Percentiles rank a stretch among this genome's conserved stretches.
phyloP scores from a whole-genome alignment of 2,329 filamentous ascomycete genomes.

The Rachicladosporium sp. region DNA sequence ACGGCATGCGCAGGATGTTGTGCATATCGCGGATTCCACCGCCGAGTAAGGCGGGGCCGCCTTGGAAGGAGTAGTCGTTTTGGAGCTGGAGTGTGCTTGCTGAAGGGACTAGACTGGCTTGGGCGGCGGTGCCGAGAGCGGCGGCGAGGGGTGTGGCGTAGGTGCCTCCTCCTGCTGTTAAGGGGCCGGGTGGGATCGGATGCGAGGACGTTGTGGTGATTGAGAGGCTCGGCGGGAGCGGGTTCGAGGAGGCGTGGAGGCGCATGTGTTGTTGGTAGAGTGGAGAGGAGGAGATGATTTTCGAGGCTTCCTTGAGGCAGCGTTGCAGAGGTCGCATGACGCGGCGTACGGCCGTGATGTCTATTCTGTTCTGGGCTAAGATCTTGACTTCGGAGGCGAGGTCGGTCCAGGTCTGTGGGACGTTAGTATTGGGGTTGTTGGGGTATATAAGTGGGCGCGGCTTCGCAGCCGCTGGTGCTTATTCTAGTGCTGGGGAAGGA shows the following conservation, averaged over 20 bases:
- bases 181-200: slow-evolving; percentile 5
- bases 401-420: slow-evolving; percentile 50
- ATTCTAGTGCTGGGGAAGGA: background rate
- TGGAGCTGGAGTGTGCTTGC: slow-evolving; percentile 8
- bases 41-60: background rate
- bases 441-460: no score
- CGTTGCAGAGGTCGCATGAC: slow-evolving; percentile 72
- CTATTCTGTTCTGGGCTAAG: slow-evolving; percentile 18
- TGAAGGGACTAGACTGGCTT: slow-evolving; percentile 55
- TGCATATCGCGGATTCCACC: slow-evolving; percentile 3
- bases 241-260: slow-evolving; percentile 8
- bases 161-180: slow-evolving; percentile 30
- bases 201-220: slow-evolving; percentile 15
- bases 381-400: slow-evolving; percentile 50
- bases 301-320: slow-evolving; percentile 67
- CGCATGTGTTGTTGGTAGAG: slow-evolving; percentile 45
- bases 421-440: background rate
- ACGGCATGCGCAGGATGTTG: no score
- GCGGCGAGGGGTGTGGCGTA: slow-evolving; percentile 85
- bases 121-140: slow-evolving; percentile 76
- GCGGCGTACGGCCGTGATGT: slow-evolving; percentile 54
- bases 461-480: no score
- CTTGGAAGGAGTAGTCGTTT: slow-evolving; percentile 11
- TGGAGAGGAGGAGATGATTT: slow-evolving; percentile 55
- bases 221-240: slow-evolving; percentile 20